These are phyloP conservation scores for Capsella rubella DNA, from an alignment of 441 rosid species.

Conservation along the genomic window DNA sequence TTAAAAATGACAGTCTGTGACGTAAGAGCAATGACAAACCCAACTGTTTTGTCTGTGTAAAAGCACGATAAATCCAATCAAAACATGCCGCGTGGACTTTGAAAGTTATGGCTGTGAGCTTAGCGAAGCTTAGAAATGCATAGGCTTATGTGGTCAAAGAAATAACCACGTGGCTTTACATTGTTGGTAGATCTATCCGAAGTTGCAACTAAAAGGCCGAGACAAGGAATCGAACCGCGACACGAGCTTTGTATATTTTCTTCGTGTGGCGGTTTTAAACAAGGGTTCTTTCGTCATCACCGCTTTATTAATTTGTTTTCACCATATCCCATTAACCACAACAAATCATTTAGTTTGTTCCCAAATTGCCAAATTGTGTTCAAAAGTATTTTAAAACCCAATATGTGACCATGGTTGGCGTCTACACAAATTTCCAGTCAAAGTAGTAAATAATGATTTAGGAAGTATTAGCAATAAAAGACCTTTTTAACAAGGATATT, in stretches of 20 bases:
- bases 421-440: neutral
- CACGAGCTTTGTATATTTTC: neutral
- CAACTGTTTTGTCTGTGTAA: conserved; percentile 1
- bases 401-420: conserved; percentile 1
- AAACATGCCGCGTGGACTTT: conserved; percentile 13
- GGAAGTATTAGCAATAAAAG: neutral
- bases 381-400: neutral
- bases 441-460: neutral
- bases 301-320: neutral
- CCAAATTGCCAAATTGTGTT: too few relatives aligned
- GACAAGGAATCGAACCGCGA: conserved; percentile 30
- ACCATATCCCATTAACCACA: too few relatives aligned
- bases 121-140: conserved; percentile 8
- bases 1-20: conserved; percentile 42
- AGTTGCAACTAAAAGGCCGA: conserved; percentile 7
- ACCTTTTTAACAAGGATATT: neutral
- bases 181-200: conserved; percentile 32
- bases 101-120: neutral
- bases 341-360: too few relatives aligned
- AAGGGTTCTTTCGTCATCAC: conserved; percentile 27
- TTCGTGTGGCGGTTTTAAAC: neutral
- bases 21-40: conserved; percentile 14
- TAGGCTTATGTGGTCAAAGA: conserved; percentile 33
- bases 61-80: neutral
- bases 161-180: conserved; percentile 36